Evolutionary conservation across 768 basidiomycete genomes (phyloP), one percentile per base, ranked within the genome.

Genomic region (Mycena filopes): DNA sequence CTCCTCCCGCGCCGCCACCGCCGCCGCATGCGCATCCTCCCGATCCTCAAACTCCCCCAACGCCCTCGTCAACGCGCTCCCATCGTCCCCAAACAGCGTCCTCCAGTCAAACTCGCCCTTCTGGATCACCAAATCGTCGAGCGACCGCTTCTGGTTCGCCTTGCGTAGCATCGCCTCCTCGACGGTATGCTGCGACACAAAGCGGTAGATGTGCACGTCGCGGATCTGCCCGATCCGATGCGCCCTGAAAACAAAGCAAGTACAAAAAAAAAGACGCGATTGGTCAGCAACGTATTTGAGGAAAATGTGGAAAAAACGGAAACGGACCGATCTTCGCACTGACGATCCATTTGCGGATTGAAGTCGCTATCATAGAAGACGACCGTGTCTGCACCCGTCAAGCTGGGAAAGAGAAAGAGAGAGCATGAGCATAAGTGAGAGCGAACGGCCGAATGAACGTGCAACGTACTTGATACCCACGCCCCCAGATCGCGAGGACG

Each of bases 201-300:
- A 95, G 20, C 96, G 91, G 77, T 97, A 98, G 70, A 98, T 96
- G 75, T 98, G 94, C 11, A 99, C 96, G 73, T 96, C 94, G 51
- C 94, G 92, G 63, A 95, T 95, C 76, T 98, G 97, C 11, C 97
- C 97, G 67, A 99, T 98, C n/a, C 97, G 93, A 75, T 99, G 97
- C 0, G 96, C 97, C 49, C 96, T 94, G n/a, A n/a, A n/a, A n/a
- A n/a, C n/a, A n/a, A n/a, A n/a, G n/a, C n/a, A n/a, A n/a, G n/a
- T n/a, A n/a, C n/a, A n/a, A n/a, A n/a, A n/a, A n/a, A n/a, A n/a
- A 66, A 9, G 20, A 55, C 46, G 41, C 31, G 46, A 25, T 47
- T 53, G 11, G 59, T 63, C 29, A 60, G 31, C 26, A 36, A 45
- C 36, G 72, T 6, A 16, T 20, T 55, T 67, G 38, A 46, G 40